Conservation (phyloP, 768 basidiomycete species). For the Russula sp. region DNA sequence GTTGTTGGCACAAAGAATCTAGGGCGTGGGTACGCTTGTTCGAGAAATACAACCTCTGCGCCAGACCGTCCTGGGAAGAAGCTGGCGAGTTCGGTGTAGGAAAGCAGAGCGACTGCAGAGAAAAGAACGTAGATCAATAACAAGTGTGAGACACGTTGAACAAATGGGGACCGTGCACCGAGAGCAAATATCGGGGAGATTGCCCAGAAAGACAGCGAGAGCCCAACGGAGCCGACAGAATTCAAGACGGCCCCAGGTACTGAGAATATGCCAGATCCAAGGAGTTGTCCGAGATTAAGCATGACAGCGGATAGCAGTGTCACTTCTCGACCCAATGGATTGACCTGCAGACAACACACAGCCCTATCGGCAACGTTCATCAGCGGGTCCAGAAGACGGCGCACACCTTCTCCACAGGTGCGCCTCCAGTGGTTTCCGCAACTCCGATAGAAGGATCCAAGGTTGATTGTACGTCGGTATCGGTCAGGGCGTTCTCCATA, state of each 20-base stretch:
- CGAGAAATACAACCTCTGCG: conserved; percentile 42
- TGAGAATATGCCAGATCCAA: conserved; percentile 29
- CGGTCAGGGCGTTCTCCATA: background rate
- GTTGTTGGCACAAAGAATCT: conserved; percentile 36
- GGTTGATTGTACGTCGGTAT: conserved; percentile 11
- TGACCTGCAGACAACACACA: conserved; percentile 9
- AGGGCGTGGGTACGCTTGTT: conserved; percentile 38
- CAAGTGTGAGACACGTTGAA: background rate
- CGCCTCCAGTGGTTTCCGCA: background rate
- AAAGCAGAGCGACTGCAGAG: conserved; percentile 7
- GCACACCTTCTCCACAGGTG: conserved; percentile 18
- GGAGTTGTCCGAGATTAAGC: conserved; percentile 22
- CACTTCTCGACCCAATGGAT: conserved; percentile 24
- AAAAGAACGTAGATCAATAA: background rate
- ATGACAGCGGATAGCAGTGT: conserved; percentile 22
- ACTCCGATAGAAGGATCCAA: background rate
- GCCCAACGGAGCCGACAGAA: conserved; percentile 26
- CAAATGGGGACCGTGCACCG: conserved; percentile 3
- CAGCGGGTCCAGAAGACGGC: background rate
- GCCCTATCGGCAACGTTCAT: background rate
- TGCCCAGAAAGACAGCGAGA: conserved; percentile 27
- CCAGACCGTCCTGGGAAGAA: conserved; percentile 45
- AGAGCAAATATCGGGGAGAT: conserved; percentile 24
- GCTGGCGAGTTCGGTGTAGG: conserved; percentile 38
- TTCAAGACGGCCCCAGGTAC: conserved; percentile 26